Percentiles rank a stretch among this genome's conserved stretches.
Evolutionary conservation across 2,329 filamentous ascomycete species (phyloP).

Genomic region (Polychaeton citri): DNA sequence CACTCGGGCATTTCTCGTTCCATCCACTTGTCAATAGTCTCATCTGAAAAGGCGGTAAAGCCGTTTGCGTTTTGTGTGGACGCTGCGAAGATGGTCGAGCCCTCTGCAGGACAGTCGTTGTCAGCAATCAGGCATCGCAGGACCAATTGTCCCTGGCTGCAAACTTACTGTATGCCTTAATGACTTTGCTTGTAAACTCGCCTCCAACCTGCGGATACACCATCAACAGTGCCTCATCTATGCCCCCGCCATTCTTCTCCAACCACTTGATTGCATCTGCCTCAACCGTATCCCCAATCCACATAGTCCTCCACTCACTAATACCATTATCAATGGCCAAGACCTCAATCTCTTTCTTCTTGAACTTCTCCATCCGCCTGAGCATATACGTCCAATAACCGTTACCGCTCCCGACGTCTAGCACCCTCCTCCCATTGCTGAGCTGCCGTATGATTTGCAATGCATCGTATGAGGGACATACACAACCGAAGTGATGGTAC

Average conservation of each 20-base stretch:
- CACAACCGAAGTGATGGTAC: slow-evolving; percentile 70
- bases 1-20: slow-evolving; percentile 41
- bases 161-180: slow-evolving; percentile 45
- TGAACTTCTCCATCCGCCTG: slow-evolving; percentile 34
- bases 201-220: slow-evolving; percentile 61
- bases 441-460: slow-evolving; percentile 47
- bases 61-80: slow-evolving; percentile 64
- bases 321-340: slow-evolving; percentile 54
- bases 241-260: slow-evolving; percentile 33
- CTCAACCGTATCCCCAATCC: slow-evolving; percentile 54
- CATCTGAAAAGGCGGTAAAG: slow-evolving; percentile 54
- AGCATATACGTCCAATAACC: slow-evolving; percentile 68
- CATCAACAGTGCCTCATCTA: slow-evolving; percentile 49
- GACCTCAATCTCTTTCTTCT: slow-evolving; percentile 27
- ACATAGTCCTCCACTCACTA: slow-evolving; percentile 54
- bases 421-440: slow-evolving; percentile 37
- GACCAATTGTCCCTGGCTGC: slow-evolving; percentile 21
- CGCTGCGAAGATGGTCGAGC: slow-evolving; percentile 55
- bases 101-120: slow-evolving; percentile 16
- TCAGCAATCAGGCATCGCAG: background rate
- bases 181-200: slow-evolving; percentile 50
- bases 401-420: slow-evolving; percentile 58
- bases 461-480: slow-evolving; percentile 53
- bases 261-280: slow-evolving; percentile 49
- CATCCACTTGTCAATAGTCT: slow-evolving; percentile 56